phyloP scores from a whole-genome alignment of 805 yeast genomes.

The Candida ulmi region DNA sequence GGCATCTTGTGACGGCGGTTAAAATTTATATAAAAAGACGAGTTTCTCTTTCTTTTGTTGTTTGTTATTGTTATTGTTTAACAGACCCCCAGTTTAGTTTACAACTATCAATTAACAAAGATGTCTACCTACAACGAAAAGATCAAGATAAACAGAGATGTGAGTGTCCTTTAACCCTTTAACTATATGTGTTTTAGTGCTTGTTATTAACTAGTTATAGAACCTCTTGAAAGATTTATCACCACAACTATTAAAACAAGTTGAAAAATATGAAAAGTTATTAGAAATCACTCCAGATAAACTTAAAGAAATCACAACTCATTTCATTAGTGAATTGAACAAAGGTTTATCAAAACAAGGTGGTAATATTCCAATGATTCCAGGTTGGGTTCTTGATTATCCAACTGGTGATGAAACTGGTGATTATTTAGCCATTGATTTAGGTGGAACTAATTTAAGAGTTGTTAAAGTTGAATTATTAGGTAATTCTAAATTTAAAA shows the following conservation, averaged over 20 bases:
- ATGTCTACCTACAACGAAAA: neutral
- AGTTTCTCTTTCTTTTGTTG: no score
- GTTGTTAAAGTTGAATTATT: conserved; percentile 81
- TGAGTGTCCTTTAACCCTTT: conserved; percentile 6
- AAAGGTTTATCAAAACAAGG: conserved; percentile 74
- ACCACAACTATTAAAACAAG: conserved; percentile 48
- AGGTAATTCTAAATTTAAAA: conserved; percentile 81
- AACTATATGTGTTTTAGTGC: no score
- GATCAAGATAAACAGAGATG: conserved; percentile 10
- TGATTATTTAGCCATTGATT: conserved; percentile 84
- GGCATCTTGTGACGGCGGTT: neutral
- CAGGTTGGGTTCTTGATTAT: conserved; percentile 91
- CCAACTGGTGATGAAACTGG: conserved; percentile 93
- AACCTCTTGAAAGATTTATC: conserved; percentile 39
- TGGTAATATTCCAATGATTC: conserved; percentile 94
- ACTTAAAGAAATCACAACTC: conserved; percentile 62
- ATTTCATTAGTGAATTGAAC: conserved; percentile 72
- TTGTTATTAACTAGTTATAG: no score
- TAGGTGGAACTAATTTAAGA: conserved; percentile 96
- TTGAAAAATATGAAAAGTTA: conserved; percentile 49
- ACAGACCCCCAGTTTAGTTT: no score
- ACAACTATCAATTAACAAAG: neutral
- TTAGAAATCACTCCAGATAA: conserved; percentile 58
- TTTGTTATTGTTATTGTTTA: no score
- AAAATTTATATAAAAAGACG: no score